A percentile compares a stretch with the other conserved stretches of the same genome.
phyloP scores from a whole-genome alignment of 805 yeast species.

The Wickerhamomyces alni region DNA sequence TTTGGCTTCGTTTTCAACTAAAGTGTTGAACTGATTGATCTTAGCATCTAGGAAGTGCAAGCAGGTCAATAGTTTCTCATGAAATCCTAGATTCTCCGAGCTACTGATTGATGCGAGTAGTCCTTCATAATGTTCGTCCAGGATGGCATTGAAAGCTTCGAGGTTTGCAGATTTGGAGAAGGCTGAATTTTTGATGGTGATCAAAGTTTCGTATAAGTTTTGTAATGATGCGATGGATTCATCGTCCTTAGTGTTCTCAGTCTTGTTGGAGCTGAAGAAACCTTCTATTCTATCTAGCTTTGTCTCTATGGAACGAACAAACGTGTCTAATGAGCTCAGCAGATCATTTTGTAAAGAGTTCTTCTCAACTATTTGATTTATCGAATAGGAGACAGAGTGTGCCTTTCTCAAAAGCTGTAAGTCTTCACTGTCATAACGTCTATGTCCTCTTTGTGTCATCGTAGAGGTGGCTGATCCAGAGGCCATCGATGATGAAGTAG shows the following conservation, averaged over 20 bases:
- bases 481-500: not conserved
- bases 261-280: constrained; percentile 13
- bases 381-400: constrained; percentile 20
- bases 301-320: constrained; percentile 20
- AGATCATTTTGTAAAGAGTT: constrained; percentile 19
- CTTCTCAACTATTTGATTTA: constrained; percentile 19
- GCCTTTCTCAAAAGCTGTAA: constrained; percentile 17
- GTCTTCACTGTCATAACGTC: constrained; percentile 17
- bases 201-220: constrained; percentile 22
- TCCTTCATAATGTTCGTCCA: constrained; percentile 23
- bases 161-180: constrained; percentile 15
- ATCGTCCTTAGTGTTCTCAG: constrained; percentile 1
- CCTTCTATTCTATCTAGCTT: constrained; percentile 20
- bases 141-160: constrained; percentile 17
- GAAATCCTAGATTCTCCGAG: constrained; percentile 19
- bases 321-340: constrained; percentile 17
- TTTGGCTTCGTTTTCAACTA: constrained; percentile 23
- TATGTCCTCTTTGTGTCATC: constrained; percentile 4
- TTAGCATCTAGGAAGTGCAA: constrained; percentile 35
- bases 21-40: constrained; percentile 31
- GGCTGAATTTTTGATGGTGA: constrained; percentile 21
- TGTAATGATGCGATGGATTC: constrained; percentile 18
- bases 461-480: not conserved
- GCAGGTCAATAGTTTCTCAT: constrained; percentile 29
- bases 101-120: constrained; percentile 17